Evolutionary conservation across 2,329 filamentous ascomycete genomes (phyloP).

Genomic region (Fonsecaea pedrosoi): DNA sequence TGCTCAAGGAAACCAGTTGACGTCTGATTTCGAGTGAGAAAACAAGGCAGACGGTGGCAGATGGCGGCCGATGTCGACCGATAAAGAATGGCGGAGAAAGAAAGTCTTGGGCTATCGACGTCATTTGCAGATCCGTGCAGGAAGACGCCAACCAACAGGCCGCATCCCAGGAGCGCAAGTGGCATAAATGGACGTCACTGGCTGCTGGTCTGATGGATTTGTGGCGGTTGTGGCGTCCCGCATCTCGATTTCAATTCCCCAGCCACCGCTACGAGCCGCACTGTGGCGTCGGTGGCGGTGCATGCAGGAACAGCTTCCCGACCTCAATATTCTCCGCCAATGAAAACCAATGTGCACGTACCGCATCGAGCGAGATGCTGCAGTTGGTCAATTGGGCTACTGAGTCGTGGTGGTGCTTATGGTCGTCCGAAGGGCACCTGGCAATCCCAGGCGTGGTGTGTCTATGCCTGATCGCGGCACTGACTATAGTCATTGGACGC

Average conservation of each 20-base stretch:
- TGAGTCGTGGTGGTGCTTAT: not conserved
- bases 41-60: slow-evolving; percentile 29
- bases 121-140: slow-evolving; percentile 26
- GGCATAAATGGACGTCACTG: slow-evolving; percentile 1
- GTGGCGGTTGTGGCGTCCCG: slow-evolving; percentile 16
- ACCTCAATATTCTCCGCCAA: not conserved
- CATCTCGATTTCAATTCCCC: slow-evolving; percentile 7
- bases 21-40: slow-evolving; percentile 22
- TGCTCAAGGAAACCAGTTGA: slow-evolving; percentile 4
- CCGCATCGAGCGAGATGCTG: not conserved
- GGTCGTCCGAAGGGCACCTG: not conserved
- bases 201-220: slow-evolving; percentile 5
- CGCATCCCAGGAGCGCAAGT: not conserved
- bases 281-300: slow-evolving; percentile 25
- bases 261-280: slow-evolving; percentile 14
- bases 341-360: not conserved
- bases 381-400: not conserved
- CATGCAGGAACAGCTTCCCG: slow-evolving; percentile 8
- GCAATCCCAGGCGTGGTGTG: not conserved
- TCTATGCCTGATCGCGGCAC: not conserved
- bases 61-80: not conserved
- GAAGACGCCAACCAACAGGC: not conserved
- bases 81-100: not conserved
- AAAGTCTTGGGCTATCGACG: slow-evolving; percentile 16
- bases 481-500: slow-evolving; percentile 9